Conservation (phyloP, 305 asterid species). For the Andrographis paniculata region DNA sequence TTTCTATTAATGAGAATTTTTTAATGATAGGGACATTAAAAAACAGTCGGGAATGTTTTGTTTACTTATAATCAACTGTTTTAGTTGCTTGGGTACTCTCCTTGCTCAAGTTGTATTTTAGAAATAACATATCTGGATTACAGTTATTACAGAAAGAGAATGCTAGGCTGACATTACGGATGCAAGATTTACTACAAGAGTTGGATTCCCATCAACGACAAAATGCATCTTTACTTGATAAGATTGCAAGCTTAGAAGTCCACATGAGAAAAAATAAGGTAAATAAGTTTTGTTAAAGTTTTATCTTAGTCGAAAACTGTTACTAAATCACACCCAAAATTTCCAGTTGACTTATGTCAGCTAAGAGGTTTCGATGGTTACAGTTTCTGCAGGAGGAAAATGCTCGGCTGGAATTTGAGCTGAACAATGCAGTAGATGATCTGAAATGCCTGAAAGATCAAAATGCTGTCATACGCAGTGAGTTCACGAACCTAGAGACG, state of each 20-base stretch:
- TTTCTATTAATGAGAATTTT: too few species aligned
- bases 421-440: slow-evolving; percentile 41
- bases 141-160: slow-evolving; percentile 68
- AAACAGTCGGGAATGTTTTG: too few species aligned
- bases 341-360: too few species aligned
- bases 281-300: neutral
- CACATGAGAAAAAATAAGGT: slow-evolving; percentile 49
- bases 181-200: slow-evolving; percentile 40
- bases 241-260: slow-evolving; percentile 39
- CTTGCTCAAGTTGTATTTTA: too few species aligned
- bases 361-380: too few species aligned
- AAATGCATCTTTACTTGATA: slow-evolving; percentile 36
- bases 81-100: too few species aligned
- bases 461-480: slow-evolving; percentile 38
- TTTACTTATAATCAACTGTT: too few species aligned
- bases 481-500: slow-evolving; percentile 41
- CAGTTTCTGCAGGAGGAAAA: slow-evolving; percentile 73
- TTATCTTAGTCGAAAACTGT: neutral
- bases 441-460: slow-evolving; percentile 49
- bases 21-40: too few species aligned
- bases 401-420: slow-evolving; percentile 33
- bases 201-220: slow-evolving; percentile 45
- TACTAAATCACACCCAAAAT: neutral
- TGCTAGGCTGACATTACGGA: slow-evolving; percentile 31
- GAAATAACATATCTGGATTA: slow-evolving; percentile 13